Base-by-base conservation (phyloP, 2,329 filamentous ascomycete genomes). In the Fusarium irregulare region DNA sequence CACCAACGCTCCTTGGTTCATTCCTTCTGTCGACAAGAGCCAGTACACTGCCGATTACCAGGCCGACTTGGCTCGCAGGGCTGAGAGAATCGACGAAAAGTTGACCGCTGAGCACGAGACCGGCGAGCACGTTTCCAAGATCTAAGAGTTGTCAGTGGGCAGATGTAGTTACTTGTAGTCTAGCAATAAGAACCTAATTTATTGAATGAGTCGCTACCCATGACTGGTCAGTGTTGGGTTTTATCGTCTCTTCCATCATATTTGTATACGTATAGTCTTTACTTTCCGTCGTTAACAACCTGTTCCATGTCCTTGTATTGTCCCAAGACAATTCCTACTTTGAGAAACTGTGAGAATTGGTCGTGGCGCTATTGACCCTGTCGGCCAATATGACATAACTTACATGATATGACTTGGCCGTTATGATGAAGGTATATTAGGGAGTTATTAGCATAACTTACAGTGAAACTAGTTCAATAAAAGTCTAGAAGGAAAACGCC, bases 11-110 rank as follows among this genome's bases (percentile, higher is more conserved):
- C 64, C 64, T 12, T 56, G 58, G 41, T 67, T 67, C 32, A 61
- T 67, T 30, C 60, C 61, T 2, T 48, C 30, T 4, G 56, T 66
- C 12, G 51, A 66, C 34, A 61, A 42, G 49, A 65, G 55, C 47
- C 20, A 51, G 27, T 60, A 63, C 6, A 53, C 51, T 37, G 63
- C 63, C 16, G 81, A 67, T 14, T 40, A 48, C 27, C 60, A 63
- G 45, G 66, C 64, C 6, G 89, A 92, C 75, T 75, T 92, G 41
- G 88, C 91, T 79, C 82, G 85, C 34, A 81, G 88, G 42, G 83
- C 88, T 7, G 82, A 64, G 44, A 40, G 46, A 7, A 63, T 63
- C 18, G 60, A 63, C 2, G 60, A 63, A 47, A 63, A 63, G 47
- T 27, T 63, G 60, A 23, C 46, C n/a, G 60, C 60, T 21, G 46